Evolutionary conservation across 2,329 filamentous ascomycete genomes (phyloP).

Genomic region (Monosporascus sp.): DNA sequence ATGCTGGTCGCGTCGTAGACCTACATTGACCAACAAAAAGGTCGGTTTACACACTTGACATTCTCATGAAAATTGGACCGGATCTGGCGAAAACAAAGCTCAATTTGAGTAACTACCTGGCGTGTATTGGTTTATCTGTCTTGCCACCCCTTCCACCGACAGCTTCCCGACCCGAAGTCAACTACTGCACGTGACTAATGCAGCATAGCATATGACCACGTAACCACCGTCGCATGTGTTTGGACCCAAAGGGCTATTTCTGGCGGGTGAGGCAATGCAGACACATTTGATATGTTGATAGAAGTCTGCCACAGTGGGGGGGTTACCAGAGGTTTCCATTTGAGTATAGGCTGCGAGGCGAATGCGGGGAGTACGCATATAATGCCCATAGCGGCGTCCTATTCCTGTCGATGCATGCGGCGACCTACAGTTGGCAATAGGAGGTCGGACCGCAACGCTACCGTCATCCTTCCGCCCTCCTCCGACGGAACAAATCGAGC

Average conservation of each 20-base stretch:
- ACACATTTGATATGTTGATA: neutral
- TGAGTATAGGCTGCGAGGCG: neutral
- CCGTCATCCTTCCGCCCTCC: neutral
- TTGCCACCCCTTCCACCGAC: neutral
- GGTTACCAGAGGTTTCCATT: neutral
- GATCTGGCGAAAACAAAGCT: slow-evolving; percentile 10
- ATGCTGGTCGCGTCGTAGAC: too few species aligned
- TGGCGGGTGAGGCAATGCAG: neutral
- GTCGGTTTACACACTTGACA: too few species aligned
- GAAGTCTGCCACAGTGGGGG: slow-evolving; percentile 11
- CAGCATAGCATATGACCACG: neutral
- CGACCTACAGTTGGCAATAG: neutral
- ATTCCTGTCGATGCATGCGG: neutral
- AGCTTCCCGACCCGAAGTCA: neutral
- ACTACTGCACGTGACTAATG: neutral
- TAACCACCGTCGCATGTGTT: neutral
- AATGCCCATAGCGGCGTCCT: neutral
- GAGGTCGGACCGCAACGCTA: neutral
- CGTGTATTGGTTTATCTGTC: slow-evolving; percentile 17
- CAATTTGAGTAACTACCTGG: slow-evolving; percentile 25
- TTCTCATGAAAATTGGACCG: neutral
- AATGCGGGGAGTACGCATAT: neutral
- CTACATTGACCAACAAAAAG: too few species aligned
- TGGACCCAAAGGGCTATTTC: neutral
- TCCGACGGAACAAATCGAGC: neutral